Evolutionary conservation across 768 basidiomycete species (phyloP), one percentile per base, ranked within the genome.

Genomic region (Mycena alexandri): DNA sequence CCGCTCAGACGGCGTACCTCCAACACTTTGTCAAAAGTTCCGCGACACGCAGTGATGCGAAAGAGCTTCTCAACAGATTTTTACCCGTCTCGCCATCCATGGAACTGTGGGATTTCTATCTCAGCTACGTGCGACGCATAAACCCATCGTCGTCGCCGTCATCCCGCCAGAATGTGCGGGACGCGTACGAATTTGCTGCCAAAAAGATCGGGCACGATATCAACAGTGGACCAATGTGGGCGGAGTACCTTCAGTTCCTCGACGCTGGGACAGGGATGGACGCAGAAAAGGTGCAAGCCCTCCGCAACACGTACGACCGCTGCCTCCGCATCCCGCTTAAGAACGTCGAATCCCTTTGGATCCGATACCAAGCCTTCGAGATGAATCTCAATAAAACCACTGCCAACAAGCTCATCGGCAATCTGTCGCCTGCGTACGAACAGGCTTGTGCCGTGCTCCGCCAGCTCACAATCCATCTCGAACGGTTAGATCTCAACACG

Each of bases 251-350:
- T 75, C 88, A 92, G 64, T 98, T 98, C 76, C 78, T 99, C 56
- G 90, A 88, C 69, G 86, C 89, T 17, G 91, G 89, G 46, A 92
- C 93, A 89, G 84, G 92, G 0, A 76, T 90, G 93, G 70, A 93
- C 96, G 73, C 94, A 97, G 75, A 95, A 95, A 77, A 96, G n/a
- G n/a, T 95, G 92, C 96, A 98, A 71, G 87, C 90, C 2, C 83
- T 99, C 6, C 89, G 98, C 65, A 94, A 93, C 76, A 90, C 93
- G 0, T 98, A 98, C 80, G 94, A 96, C 74, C 90, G 94, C 56
- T 97, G 95, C 3, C 92, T 99, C 22, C 93, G 95, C 75, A 94
- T 98, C 36, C 98, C 98, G 0, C 86, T 99, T 71, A 93, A 95
- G 76, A 96, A 96, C 74, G 89, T 98, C 72, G 96, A 98, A 76